A percentile compares a stretch with the other conserved stretches of the same genome.
These are phyloP conservation scores for Fusarium sp. DNA, from an alignment of 2,329 filamentous ascomycete species.

Conservation along the genomic window DNA sequence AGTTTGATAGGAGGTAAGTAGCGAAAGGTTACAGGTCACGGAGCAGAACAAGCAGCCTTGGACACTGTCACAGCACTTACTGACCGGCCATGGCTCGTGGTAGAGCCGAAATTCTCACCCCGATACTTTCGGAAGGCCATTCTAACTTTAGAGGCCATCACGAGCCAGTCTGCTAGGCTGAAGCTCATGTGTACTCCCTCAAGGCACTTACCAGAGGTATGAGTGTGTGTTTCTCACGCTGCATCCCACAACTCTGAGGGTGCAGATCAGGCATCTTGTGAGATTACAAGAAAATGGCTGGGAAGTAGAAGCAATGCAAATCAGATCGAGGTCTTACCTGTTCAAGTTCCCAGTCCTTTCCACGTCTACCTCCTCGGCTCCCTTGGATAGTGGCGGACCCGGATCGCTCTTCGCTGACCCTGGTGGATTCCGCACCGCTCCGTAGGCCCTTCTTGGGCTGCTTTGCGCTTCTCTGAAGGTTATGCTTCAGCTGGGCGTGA, in stretches of 20 bases:
- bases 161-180: conserved; percentile 7
- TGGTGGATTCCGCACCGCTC: conserved; percentile 60
- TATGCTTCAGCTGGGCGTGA: conserved; percentile 73
- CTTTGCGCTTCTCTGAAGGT: conserved; percentile 64
- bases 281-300: not conserved
- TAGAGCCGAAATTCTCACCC: not conserved
- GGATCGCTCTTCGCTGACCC: conserved; percentile 80
- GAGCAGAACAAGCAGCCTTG: conserved; percentile 5
- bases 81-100: not conserved
- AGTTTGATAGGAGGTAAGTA: conserved; percentile 9
- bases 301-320: not conserved
- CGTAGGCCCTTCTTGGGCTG: conserved; percentile 60
- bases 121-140: not conserved
- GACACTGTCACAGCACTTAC: conserved; percentile 10
- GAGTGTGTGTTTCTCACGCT: not conserved
- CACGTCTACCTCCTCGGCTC: conserved; percentile 76
- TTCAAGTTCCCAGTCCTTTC: conserved; percentile 84
- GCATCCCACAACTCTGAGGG: conserved; percentile 16
- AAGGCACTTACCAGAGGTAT: not conserved
- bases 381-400: conserved; percentile 70
- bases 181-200: not conserved
- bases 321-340: conserved; percentile 65
- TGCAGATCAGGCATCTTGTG: not conserved
- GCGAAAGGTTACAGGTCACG: conserved; percentile 8
- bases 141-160: not conserved